These are phyloP conservation scores for Kodamaea nitidulidarum DNA, from an alignment of 805 yeast species.

Conservation along the genomic window DNA sequence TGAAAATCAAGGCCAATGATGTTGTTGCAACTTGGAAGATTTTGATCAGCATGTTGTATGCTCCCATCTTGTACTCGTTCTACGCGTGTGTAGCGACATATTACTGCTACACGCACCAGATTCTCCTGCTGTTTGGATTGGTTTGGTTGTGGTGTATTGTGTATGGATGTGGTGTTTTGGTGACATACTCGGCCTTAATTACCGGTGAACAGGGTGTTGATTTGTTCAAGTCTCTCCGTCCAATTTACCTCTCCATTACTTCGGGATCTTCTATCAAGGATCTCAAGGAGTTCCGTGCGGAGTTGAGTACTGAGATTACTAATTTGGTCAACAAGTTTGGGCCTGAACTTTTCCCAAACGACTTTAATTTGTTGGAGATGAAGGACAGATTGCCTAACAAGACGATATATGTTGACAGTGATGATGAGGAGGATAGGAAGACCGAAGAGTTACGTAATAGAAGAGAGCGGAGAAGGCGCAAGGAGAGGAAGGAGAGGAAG, in stretches of 20 bases:
- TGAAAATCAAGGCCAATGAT: constrained; percentile 87
- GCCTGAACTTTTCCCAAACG: constrained; percentile 75
- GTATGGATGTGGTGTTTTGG: constrained; percentile 61
- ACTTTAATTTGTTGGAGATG: constrained; percentile 58
- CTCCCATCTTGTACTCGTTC: constrained; percentile 78
- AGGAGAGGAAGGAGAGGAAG: constrained; percentile 13
- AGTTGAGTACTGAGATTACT: constrained; percentile 69
- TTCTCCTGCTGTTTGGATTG: constrained; percentile 15
- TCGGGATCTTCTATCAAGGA: constrained; percentile 54
- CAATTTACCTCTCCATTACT: constrained; percentile 64
- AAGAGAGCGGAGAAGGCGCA: constrained; percentile 30
- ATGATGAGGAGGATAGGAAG: constrained; percentile 48
- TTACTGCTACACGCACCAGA: constrained; percentile 21
- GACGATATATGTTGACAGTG: constrained; percentile 36
- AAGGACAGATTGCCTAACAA: constrained; percentile 31
- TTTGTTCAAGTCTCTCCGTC: constrained; percentile 74
- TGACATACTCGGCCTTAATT: constrained; percentile 86
- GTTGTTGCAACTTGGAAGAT: constrained; percentile 98
- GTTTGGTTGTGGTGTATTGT: constrained; percentile 43
- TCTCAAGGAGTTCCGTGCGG: constrained; percentile 57
- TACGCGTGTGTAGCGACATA: constrained; percentile 65
- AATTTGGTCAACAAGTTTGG: constrained; percentile 77
- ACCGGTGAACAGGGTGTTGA: constrained; percentile 95
- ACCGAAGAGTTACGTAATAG: constrained; percentile 46
- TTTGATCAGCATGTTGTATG: constrained; percentile 79